Percentiles rank a stretch among this genome's conserved stretches.
phyloP scores from a whole-genome alignment of 2,329 filamentous ascomycete genomes.

The Diatrype stigma region DNA sequence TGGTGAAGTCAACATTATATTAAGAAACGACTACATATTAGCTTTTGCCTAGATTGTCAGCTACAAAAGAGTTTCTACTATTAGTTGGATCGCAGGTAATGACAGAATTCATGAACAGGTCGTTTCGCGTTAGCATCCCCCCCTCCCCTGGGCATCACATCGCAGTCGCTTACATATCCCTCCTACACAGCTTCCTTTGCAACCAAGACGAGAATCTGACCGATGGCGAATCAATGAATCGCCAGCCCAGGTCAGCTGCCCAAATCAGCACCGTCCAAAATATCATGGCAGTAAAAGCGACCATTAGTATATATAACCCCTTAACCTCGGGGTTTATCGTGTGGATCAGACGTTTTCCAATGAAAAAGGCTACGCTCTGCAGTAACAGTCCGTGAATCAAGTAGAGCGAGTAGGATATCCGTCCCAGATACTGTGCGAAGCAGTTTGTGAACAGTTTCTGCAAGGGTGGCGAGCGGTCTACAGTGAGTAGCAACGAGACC shows the following conservation, averaged over 20 bases:
- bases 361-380: conserved; percentile 17
- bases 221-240: conserved; percentile 17
- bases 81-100: too few species aligned
- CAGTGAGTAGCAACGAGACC: conserved; percentile 19
- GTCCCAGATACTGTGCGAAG: conserved; percentile 25
- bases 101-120: too few species aligned
- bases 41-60: too few species aligned
- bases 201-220: conserved; percentile 17
- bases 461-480: conserved; percentile 17
- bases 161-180: not conserved
- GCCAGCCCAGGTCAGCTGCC: conserved; percentile 17
- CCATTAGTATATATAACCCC: conserved; percentile 10
- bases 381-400: conserved; percentile 23
- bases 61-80: too few species aligned
- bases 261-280: conserved; percentile 14
- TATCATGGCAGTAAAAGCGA: conserved; percentile 7
- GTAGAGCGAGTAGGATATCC: conserved; percentile 25
- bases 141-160: too few species aligned
- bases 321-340: conserved; percentile 9
- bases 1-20: too few species aligned
- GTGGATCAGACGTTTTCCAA: conserved; percentile 8
- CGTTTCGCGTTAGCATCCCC: too few species aligned
- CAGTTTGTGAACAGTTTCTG: conserved; percentile 24
- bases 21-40: too few species aligned
- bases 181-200: conserved; percentile 11